Evolutionary conservation across 352 stramenopile species (phyloP), one percentile per base, ranked within the genome.

Genomic region (Pythium phragmitis): DNA sequence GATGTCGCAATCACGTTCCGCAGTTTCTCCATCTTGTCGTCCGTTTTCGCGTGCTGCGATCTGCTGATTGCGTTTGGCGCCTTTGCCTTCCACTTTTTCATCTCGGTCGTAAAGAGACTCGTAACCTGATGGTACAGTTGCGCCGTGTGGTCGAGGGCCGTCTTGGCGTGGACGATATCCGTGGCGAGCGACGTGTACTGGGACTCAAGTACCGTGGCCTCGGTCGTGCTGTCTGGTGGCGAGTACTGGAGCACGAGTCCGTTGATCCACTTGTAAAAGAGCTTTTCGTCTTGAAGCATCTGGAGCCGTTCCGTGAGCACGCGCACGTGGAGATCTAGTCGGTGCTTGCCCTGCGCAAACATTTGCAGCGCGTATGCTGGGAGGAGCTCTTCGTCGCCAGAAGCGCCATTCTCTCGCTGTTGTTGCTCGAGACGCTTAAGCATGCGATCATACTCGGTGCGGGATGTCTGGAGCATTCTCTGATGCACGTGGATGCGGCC

Each of bases 191-290:
- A 28, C n/a, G 28, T 50, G 16, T 63, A 47, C 11, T 45, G 13
- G 2, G 49, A 39, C 21, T 57, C 50, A 0, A 63, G 41, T 8
- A 39, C 33, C 2, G 26, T 30, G 3, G 23, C 17, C 7, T 28
- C 9, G 21, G n/a, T 21, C 21, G 34, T 3, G 4, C 12, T 23
- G 48, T 19, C 28, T 21, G 9, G 1, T 39, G 46, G 54, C 39
- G 57, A 26, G 52, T 48, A 51, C 45, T 63, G 66, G 3, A 72
- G 54, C 7, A 88, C 64, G 17, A 90, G 52, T 13, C 79, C 64
- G 47, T 90, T 88, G 54, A 88, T 72, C 81, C 79, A 88, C 65
- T 90, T 88, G 73, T 88, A 88, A 16, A 89, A 88, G 9, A 82
- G 54, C 39, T 74, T 71, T 63, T 91, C 77, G 33, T 90, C 70